phyloP scores from a whole-genome alignment of 345 rosid species.

The Eucalyptus leucophloia region DNA sequence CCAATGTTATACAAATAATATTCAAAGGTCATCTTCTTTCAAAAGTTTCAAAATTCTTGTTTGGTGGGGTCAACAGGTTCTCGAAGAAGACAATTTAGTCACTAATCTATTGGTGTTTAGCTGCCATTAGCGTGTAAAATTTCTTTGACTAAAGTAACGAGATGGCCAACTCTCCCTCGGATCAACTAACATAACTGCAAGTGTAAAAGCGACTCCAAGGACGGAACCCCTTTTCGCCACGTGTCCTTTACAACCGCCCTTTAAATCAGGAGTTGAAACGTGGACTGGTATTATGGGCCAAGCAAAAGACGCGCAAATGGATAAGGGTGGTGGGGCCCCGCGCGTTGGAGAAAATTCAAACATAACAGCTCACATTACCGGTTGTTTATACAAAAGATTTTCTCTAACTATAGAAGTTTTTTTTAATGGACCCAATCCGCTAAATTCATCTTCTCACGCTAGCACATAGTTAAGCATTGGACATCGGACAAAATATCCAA shows the following conservation, averaged over 20 bases:
- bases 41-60: background rate
- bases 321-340: background rate
- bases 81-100: background rate
- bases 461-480: rapidly evolving
- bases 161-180: background rate
- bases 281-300: background rate
- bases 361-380: background rate
- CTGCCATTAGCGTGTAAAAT: background rate
- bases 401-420: too few species aligned
- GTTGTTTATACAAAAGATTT: too few species aligned
- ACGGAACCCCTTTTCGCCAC: background rate
- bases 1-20: background rate
- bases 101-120: background rate
- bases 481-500: too few species aligned
- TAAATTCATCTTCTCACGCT: too few species aligned
- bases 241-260: background rate
- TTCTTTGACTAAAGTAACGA: background rate
- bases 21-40: background rate
- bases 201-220: background rate
- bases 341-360: background rate
- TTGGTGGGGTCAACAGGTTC: background rate
- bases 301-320: background rate
- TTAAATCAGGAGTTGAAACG: background rate
- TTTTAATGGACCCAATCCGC: too few species aligned
- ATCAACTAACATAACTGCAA: background rate